These are phyloP conservation scores for Rhododendron vialii DNA, from an alignment of 148 eudicot genomes.

Conservation along the genomic window DNA sequence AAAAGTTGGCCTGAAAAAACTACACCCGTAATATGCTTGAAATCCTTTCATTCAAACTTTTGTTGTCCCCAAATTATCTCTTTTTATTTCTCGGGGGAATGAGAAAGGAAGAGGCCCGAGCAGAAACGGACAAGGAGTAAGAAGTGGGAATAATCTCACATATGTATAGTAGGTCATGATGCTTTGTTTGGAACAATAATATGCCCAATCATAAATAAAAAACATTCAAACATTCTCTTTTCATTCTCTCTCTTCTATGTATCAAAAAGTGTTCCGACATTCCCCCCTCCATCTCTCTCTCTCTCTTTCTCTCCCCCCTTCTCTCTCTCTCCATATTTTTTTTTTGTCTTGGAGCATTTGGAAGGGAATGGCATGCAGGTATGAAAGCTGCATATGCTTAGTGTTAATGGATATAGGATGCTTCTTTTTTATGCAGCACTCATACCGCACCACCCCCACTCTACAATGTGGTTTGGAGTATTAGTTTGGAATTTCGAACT, in stretches of 20 bases:
- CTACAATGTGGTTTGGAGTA: not conserved
- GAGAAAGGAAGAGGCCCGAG: constrained; percentile 8
- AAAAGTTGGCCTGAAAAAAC: not conserved
- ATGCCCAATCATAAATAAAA: not conserved
- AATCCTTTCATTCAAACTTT: not conserved
- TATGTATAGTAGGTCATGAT: not conserved
- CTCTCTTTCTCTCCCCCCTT: not conserved
- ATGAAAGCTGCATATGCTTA: constrained; percentile 51
- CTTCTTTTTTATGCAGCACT: not conserved
- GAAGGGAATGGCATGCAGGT: constrained; percentile 66
- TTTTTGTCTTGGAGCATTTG: constrained; percentile 51
- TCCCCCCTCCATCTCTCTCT: not conserved
- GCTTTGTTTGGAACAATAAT: not conserved
- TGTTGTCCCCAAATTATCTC: not conserved
- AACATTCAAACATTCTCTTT: not conserved
- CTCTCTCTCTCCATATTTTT: not conserved
- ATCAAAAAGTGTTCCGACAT: constrained; percentile 1
- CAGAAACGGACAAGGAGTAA: constrained; percentile 35
- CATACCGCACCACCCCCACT: not conserved
- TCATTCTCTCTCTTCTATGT: not conserved
- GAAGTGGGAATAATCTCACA: constrained; percentile 32
- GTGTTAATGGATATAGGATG: not conserved
- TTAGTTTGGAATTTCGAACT: constrained; percentile 9
- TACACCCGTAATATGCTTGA: not conserved
- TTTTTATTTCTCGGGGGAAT: not conserved